phyloP scores from a whole-genome alignment of 257 asterid genomes.

The Nyctanthes arbortristis region DNA sequence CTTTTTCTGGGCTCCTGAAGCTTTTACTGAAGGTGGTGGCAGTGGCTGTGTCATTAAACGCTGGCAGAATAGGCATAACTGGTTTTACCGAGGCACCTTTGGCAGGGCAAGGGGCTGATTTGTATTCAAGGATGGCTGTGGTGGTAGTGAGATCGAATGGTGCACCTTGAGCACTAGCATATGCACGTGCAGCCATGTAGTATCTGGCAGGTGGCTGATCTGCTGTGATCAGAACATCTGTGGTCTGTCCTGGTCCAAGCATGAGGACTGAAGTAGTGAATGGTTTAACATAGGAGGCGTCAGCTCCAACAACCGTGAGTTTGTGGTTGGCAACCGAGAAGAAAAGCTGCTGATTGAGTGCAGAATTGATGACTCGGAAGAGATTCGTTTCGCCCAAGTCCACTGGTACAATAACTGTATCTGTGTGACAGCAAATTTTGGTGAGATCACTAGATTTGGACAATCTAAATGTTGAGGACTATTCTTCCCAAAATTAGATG shows the following conservation, averaged over 20 bases:
- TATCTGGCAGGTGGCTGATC: slow-evolving; percentile 12
- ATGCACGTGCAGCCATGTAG: slow-evolving; percentile 15
- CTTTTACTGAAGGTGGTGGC: slow-evolving; percentile 8
- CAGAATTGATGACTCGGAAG: slow-evolving; percentile 32
- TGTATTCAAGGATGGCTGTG: slow-evolving; percentile 3
- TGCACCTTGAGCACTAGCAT: slow-evolving; percentile 15
- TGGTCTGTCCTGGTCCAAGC: slow-evolving; percentile 21
- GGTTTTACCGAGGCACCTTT: background rate
- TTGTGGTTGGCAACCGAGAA: slow-evolving; percentile 32
- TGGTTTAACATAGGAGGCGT: slow-evolving; percentile 44
- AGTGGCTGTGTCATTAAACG: slow-evolving; percentile 6
- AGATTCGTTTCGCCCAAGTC: slow-evolving; percentile 26
- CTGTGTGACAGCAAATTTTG: background rate
- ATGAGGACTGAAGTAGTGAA: slow-evolving; percentile 16
- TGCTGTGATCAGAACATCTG: slow-evolving; percentile 15
- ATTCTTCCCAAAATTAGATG: too few species aligned
- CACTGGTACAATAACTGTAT: slow-evolving; percentile 12
- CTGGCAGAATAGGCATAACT: background rate
- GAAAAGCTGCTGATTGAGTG: slow-evolving; percentile 34
- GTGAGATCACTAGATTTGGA: too few species aligned
- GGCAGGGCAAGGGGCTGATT: slow-evolving; percentile 6
- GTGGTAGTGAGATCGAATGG: slow-evolving; percentile 4
- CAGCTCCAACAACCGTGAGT: slow-evolving; percentile 35
- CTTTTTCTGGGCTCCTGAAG: slow-evolving; percentile 9
- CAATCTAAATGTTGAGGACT: too few species aligned